A percentile compares a stretch with the other conserved stretches of the same genome.
Conservation (phyloP, 129 eudicot genomes). For the Ambrosia trifida region DNA sequence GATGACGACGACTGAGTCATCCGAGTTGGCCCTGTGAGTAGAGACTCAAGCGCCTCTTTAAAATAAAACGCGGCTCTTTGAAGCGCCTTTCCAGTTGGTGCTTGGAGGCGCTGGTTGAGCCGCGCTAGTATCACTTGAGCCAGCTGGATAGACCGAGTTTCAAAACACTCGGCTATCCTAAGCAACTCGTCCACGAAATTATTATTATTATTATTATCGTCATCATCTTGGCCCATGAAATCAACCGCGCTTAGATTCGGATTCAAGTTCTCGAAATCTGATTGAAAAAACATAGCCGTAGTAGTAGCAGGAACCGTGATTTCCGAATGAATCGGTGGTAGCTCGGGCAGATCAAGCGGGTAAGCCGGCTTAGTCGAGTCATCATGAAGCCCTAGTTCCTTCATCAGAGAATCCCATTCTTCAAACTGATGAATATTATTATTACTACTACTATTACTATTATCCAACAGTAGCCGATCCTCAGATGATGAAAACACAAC, state of each 20-base stretch:
- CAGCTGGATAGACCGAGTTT: constrained; percentile 75
- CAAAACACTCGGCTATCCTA: constrained; percentile 79
- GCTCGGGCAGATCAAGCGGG: constrained; percentile 48
- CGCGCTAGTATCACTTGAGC: constrained; percentile 70
- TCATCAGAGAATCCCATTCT: constrained; percentile 89
- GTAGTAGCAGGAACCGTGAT: constrained; percentile 10
- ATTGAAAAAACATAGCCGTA: constrained; percentile 35
- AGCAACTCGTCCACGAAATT: constrained; percentile 72
- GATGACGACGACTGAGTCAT: constrained; percentile 48
- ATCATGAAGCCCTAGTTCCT: constrained; percentile 84
- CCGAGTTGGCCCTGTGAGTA: constrained; percentile 61
- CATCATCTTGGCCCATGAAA: constrained; percentile 37
- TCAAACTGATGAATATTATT: constrained; percentile 56
- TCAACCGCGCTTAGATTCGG: constrained; percentile 43
- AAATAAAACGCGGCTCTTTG: constrained; percentile 92
- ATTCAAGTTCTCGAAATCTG: constrained; percentile 48
- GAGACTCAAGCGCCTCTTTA: constrained; percentile 87
- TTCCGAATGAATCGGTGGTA: constrained; percentile 44
- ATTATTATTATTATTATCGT: constrained; percentile 15
- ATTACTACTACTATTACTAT: constrained; percentile 37
- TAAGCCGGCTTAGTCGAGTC: constrained; percentile 52
- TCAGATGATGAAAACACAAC: constrained; percentile 30
- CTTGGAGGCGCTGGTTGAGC: constrained; percentile 75
- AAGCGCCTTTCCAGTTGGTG: constrained; percentile 72
- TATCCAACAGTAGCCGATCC: constrained; percentile 44